Evolutionary conservation across 345 rosid genomes (phyloP), one percentile per base, ranked within the genome.

Genomic region (Eutrema yunnanense): DNA sequence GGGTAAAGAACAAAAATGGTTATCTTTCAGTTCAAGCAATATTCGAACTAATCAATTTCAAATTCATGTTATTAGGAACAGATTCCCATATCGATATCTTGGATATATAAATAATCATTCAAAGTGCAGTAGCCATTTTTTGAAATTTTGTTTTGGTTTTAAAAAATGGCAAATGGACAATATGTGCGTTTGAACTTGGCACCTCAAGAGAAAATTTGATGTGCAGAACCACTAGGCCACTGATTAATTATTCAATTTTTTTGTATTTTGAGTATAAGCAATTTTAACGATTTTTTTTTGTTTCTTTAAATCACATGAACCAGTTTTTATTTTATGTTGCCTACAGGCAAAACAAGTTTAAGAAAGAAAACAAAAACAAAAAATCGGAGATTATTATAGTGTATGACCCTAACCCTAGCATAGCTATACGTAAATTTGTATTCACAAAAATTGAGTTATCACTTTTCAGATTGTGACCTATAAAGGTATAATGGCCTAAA

Each of bases 21-120:
- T 74, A 67, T 43, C 69, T 60, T 67, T 61, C 10, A 51, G 16
- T 61, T 67, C 9, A 74, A 74, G 69, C 61, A 66, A 65, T 4
- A 16, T 53, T 44, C 8, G 44, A 65, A 61, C 77, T 36, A 46
- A 36, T 26, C 61, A 73, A 50, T 67, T 69, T 74, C 62, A 67
- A 74, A 74, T 49, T 33, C 38, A 7, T 44, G 13, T 55, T 27
- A 54, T 38, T 38, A 14, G 5, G 32, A 27, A 38, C 8, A 29
- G 6, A 29, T 22, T 30, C 10, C 22, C 0, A 3, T 67, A 40
- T 9, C 13, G 41, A 53, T 9, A 30, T 67, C 2, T 40, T 22
- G 4, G 4, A 10, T 66, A 51, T 32, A 22, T 22, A 22, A 22
- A 22, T 22, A 22, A 22, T 22, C 26, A 22, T 22, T 22, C 2